Percentiles rank a stretch among this genome's conserved stretches.
Evolutionary conservation across 371 early-diverging fungal species (phyloP).

Genomic region (Parasitella parasitica): DNA sequence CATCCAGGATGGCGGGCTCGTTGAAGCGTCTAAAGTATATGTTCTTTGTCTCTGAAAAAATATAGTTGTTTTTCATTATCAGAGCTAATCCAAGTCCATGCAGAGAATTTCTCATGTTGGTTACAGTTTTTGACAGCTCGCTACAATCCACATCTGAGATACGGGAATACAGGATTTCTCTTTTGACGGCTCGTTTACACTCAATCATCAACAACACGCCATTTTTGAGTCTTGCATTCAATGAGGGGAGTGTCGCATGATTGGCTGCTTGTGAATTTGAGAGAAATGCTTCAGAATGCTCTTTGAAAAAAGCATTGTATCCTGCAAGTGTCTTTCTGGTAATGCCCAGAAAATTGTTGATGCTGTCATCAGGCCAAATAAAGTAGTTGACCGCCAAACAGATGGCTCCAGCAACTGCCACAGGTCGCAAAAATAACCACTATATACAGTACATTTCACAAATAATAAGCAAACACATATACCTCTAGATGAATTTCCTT

Average conservation of each 20-base stretch:
- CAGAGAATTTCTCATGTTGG: constrained; percentile 25
- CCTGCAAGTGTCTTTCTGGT: constrained; percentile 23
- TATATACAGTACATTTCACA: too few relatives aligned
- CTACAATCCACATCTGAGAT: constrained; percentile 38
- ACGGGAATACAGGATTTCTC: constrained; percentile 33
- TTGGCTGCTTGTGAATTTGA: background rate
- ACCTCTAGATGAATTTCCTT: background rate
- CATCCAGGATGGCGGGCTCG: constrained; percentile 7
- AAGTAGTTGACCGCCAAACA: constrained; percentile 34
- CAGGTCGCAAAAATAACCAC: constrained; percentile 43
- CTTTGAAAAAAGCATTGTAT: constrained; percentile 33
- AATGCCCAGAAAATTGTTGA: constrained; percentile 31
- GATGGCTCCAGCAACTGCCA: constrained; percentile 34
- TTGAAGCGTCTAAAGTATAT: constrained; percentile 12
- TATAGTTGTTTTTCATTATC: constrained; percentile 27
- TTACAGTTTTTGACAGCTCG: constrained; percentile 23
- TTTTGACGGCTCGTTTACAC: constrained; percentile 42
- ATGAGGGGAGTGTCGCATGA: constrained; percentile 17
- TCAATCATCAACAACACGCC: constrained; percentile 35
- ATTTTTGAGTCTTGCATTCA: constrained; percentile 30
- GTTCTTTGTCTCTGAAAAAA: constrained; percentile 1
- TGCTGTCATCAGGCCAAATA: constrained; percentile 48
- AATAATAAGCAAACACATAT: background rate
- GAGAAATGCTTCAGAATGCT: constrained; percentile 36
- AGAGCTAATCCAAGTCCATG: constrained; percentile 41